Evolutionary conservation across 2,329 filamentous ascomycete species (phyloP).

Genomic region (Fusarium pilosicola): DNA sequence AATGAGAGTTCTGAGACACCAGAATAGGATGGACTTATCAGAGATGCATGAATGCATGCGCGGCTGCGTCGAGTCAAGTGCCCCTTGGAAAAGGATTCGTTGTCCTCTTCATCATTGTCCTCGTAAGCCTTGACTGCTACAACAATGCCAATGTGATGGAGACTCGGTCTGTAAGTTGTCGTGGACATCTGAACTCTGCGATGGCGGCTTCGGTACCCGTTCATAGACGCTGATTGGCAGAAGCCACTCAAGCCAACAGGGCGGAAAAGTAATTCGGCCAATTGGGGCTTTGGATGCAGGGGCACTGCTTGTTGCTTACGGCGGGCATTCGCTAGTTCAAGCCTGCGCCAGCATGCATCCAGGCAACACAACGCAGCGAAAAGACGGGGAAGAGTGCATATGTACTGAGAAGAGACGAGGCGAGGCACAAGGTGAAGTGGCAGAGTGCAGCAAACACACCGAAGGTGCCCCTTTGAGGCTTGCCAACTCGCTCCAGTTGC

Average conservation of each 20-base stretch:
- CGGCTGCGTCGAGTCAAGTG: not conserved
- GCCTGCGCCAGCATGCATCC: slow-evolving; percentile 12
- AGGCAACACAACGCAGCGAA: not conserved
- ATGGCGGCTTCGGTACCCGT: slow-evolving; percentile 35
- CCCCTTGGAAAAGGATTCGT: slow-evolving; percentile 15
- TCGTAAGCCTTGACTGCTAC: slow-evolving; percentile 30
- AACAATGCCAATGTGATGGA: slow-evolving; percentile 11
- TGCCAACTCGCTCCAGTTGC: not conserved
- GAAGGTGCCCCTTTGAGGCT: not conserved
- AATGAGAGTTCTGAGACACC: slow-evolving; percentile 15
- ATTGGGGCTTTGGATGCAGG: slow-evolving; percentile 27
- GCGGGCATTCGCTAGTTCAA: slow-evolving; percentile 19
- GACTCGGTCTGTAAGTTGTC: slow-evolving; percentile 29
- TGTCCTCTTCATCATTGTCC: slow-evolving; percentile 29
- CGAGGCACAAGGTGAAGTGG: not conserved
- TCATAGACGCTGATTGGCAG: slow-evolving; percentile 16
- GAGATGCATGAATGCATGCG: slow-evolving; percentile 20
- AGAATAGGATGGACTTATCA: not conserved
- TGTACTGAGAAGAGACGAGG: not conserved
- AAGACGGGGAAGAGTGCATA: not conserved
- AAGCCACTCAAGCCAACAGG: slow-evolving; percentile 12
- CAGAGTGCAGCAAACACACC: slow-evolving; percentile 1
- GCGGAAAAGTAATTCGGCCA: slow-evolving; percentile 22
- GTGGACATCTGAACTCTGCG: slow-evolving; percentile 29
- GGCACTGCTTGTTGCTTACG: slow-evolving; percentile 31